Evolutionary conservation across 2,329 filamentous ascomycete species (phyloP), one percentile per base, ranked within the genome.

Genomic region (Penicillium sp.): DNA sequence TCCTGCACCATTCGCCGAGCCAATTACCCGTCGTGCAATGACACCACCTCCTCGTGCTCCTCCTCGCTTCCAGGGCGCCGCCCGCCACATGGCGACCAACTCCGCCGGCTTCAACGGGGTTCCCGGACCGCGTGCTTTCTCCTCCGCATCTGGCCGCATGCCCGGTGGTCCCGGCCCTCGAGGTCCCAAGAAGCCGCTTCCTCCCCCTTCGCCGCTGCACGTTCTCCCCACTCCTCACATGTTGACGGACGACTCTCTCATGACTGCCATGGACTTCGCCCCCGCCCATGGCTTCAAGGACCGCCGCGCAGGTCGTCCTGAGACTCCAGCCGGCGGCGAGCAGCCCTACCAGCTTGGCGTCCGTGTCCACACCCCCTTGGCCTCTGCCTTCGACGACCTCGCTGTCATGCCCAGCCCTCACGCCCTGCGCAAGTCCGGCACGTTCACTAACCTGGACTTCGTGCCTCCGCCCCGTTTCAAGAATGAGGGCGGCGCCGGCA

Each of bases 21-120:
- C 90, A 10, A 83, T 96, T 14, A 87, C 85, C 59, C 89, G 93
- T 64, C 89, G 93, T 67, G 93, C 93, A 48, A 97, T 97, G 93
- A 97, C 93, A 18, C 93, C 93, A 48, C 93, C 93, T 16, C 92
- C 93, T 61, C 81, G 82, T 51, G 84, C 82, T 55, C 83, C 84
- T 47, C 82, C 84, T 13, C 79, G 83, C 34, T 81, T 81, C 53
- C 83, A 76, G 58, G 73, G 75, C 10, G 65, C 64, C 36, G 62
- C 66, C 39, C 71, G 74, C 42, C 79, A 81, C 63, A 77, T 77
- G 69, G 77, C 78, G 34, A 72, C 68, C 46, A 73, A 76, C 51
- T 77, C 79, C 51, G 63, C 70, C 45, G 74, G 76, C 23, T 46
- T 45, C 34, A 57, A 52, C 47, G 61, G 62, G 19, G 64, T 67